These are phyloP conservation scores for Apiospora kogelbergensis DNA, from an alignment of 2,329 filamentous ascomycete species.

Conservation along the genomic window DNA sequence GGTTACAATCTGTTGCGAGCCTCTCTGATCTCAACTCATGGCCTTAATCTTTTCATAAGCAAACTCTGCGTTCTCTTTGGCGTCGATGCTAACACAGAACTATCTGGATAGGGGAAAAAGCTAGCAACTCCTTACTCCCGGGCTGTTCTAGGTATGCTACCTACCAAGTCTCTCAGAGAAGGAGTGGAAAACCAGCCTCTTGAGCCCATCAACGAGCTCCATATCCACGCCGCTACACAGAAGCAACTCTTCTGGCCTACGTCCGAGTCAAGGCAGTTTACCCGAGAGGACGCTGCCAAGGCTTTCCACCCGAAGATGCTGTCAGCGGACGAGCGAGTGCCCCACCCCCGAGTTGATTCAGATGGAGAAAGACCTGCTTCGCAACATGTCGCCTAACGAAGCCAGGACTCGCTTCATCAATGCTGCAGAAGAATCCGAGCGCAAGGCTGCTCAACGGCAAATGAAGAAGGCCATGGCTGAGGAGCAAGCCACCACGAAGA, in stretches of 20 bases:
- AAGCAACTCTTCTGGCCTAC: conserved; percentile 66
- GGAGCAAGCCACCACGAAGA: conserved; percentile 40
- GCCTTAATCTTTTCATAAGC: background rate
- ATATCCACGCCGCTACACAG: conserved; percentile 60
- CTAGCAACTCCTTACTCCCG: conserved; percentile 75
- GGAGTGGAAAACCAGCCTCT: conserved; percentile 48
- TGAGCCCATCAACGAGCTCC: conserved; percentile 65
- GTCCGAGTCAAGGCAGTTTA: conserved; percentile 63
- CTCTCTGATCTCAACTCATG: conserved; percentile 61
- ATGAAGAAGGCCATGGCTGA: conserved; percentile 30
- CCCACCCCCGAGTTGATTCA: conserved; percentile 61
- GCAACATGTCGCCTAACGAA: conserved; percentile 36
- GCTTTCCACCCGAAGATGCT: conserved; percentile 62
- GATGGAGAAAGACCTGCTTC: conserved; percentile 49
- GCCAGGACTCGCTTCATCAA: conserved; percentile 40
- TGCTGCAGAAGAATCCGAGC: conserved; percentile 39
- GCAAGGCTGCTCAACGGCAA: conserved; percentile 41
- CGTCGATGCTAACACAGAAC: conserved; percentile 19
- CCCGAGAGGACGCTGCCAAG: conserved; percentile 63
- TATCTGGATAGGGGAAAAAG: conserved; percentile 64
- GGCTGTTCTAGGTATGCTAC: conserved; percentile 79
- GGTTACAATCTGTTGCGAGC: conserved; percentile 82
- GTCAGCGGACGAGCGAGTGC: conserved; percentile 60
- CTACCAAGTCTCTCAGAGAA: conserved; percentile 59
- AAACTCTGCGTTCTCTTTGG: conserved; percentile 5